Percentiles rank a stretch among this genome's conserved stretches.
phyloP scores from a whole-genome alignment of 2,329 filamentous ascomycete genomes.

The Eutypella sp. region DNA sequence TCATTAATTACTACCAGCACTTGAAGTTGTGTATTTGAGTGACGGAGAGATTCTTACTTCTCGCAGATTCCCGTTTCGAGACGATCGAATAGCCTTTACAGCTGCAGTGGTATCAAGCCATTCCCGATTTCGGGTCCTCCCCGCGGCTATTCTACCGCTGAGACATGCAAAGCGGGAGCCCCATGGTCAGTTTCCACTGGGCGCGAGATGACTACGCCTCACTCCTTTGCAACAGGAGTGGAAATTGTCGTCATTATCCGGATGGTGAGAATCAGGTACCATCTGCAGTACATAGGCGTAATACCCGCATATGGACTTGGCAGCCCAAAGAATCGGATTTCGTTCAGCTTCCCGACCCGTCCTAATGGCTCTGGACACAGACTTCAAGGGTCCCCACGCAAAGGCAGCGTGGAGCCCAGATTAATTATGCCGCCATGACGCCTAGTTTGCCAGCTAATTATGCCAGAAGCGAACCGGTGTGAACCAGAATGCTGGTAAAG shows the following conservation, averaged over 20 bases:
- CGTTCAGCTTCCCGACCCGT: neutral
- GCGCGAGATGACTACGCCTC: too few relatives aligned
- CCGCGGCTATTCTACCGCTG: too few relatives aligned
- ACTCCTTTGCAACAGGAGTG: too few relatives aligned
- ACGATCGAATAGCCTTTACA: too few relatives aligned
- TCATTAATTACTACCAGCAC: constrained; percentile 17
- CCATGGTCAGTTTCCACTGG: too few relatives aligned
- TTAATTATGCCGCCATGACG: neutral
- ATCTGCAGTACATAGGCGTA: neutral
- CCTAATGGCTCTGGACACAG: neutral
- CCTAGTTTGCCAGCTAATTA: neutral
- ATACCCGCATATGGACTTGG: too few relatives aligned
- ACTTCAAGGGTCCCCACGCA: neutral
- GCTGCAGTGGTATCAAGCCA: too few relatives aligned
- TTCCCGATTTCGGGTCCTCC: too few relatives aligned
- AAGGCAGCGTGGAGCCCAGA: neutral
- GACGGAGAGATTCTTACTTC: constrained; percentile 6
- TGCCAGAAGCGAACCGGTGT: neutral
- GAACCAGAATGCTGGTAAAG: neutral
- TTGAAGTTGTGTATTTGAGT: constrained; percentile 15
- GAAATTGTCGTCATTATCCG: neutral
- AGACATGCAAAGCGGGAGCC: too few relatives aligned
- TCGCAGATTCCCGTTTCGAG: neutral
- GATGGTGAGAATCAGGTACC: neutral
- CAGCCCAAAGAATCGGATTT: neutral